Conservation (phyloP, 768 basidiomycete genomes). For the Lentinula guzmanii region DNA sequence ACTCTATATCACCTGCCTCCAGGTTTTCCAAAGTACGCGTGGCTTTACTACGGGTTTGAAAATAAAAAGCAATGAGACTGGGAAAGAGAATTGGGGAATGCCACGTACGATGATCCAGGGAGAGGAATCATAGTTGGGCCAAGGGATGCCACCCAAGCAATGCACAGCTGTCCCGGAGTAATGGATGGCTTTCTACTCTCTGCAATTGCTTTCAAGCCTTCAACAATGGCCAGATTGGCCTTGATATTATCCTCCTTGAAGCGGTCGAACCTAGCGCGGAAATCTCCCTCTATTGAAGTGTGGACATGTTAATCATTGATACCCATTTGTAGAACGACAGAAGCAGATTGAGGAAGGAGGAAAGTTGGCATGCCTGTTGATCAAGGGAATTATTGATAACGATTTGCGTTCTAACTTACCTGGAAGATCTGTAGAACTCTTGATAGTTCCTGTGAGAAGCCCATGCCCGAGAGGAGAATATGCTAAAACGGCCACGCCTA, state of each 20-base stretch:
- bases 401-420: conserved; percentile 9
- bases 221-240: conserved; percentile 38
- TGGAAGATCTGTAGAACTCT: conserved; percentile 26
- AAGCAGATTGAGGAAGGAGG: too few relatives aligned
- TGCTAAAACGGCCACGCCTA: conserved; percentile 53
- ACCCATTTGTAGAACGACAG: too few relatives aligned
- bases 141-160: conserved; percentile 36
- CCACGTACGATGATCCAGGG: conserved; percentile 31
- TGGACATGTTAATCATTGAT: too few relatives aligned
- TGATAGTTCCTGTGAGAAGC: conserved; percentile 46
- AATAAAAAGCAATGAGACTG: not conserved
- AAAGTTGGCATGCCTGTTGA: too few relatives aligned
- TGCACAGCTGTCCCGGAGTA: conserved; percentile 35
- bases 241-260: conserved; percentile 41
- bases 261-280: conserved; percentile 30
- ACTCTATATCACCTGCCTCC: conserved; percentile 25
- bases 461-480: conserved; percentile 57
- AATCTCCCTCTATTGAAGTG: conserved; percentile 27
- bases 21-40: conserved; percentile 39
- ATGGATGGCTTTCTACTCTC: conserved; percentile 27
- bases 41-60: conserved; percentile 7
- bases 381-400: not conserved
- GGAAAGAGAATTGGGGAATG: too few relatives aligned
- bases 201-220: conserved; percentile 33
- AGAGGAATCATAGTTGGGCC: conserved; percentile 42